Percentiles rank a stretch among this genome's conserved stretches.
These are phyloP conservation scores for Ogataea ramenticola DNA, from an alignment of 805 yeast species.

Conservation along the genomic window DNA sequence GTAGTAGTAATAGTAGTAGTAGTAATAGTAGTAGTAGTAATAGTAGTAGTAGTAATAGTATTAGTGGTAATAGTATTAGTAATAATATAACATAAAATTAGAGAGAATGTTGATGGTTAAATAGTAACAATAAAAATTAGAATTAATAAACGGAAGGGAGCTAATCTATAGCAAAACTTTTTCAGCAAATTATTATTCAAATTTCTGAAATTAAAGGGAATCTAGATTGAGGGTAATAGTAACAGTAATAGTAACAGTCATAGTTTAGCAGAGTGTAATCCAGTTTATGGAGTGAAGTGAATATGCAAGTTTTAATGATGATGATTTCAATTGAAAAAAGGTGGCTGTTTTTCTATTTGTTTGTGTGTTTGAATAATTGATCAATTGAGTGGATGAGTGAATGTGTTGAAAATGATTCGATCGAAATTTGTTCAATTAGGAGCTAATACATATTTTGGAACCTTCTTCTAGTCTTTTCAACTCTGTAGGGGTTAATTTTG, in stretches of 20 bases:
- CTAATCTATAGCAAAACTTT: not conserved
- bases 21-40: no score
- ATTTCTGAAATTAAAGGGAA: no score
- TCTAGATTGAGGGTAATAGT: not conserved
- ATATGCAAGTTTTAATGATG: no score
- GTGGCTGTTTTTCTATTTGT: no score
- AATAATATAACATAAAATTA: not conserved
- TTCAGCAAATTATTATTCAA: not conserved
- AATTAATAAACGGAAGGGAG: not conserved
- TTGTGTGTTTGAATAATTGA: no score
- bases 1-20: no score
- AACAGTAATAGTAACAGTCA: not conserved
- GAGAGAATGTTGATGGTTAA: no score
- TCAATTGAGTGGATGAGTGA: no score
- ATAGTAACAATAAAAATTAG: no score
- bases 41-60: not conserved
- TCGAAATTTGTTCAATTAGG: no score
- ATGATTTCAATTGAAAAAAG: no score
- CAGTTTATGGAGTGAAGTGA: not conserved
- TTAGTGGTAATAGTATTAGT: not conserved
- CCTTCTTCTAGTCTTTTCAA: constrained; percentile 57
- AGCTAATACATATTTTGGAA: constrained; percentile 66
- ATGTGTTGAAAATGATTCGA: no score
- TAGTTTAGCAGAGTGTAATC: not conserved
- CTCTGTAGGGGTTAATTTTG: constrained; percentile 18